These are phyloP conservation scores for Aspergillus quadrilineatus DNA, from an alignment of 2,329 filamentous ascomycete genomes.

Conservation along the genomic window DNA sequence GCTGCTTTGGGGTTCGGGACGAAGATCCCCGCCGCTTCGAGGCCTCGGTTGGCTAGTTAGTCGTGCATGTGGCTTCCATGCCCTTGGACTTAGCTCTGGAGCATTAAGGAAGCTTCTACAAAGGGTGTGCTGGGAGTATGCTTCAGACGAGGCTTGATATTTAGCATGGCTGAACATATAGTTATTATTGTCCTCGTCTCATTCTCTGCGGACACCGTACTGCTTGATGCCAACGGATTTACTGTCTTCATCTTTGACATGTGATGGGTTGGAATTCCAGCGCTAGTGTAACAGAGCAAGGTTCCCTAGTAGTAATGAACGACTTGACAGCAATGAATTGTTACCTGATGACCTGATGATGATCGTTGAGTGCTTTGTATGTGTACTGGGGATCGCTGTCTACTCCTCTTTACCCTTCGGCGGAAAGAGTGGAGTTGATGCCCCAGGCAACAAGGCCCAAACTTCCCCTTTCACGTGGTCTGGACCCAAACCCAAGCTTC, in stretches of 20 bases:
- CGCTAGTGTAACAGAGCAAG: neutral
- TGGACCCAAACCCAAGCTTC: constrained; percentile 1
- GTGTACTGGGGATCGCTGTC: neutral
- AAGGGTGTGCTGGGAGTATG: no score
- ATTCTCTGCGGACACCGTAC: neutral
- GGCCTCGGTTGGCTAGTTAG: neutral
- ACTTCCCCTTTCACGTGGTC: constrained; percentile 19
- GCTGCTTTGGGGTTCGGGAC: neutral
- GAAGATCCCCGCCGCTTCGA: neutral
- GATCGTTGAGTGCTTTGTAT: neutral
- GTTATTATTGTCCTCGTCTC: no score
- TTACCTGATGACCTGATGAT: neutral
- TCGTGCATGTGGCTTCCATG: neutral
- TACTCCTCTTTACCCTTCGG: neutral
- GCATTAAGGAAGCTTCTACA: neutral
- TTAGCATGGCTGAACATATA: no score
- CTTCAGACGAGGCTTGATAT: no score
- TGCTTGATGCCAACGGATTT: neutral
- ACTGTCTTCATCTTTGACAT: neutral
- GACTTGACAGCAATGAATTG: no score
- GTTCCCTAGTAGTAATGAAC: neutral
- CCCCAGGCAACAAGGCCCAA: constrained; percentile 7
- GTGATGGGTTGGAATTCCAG: neutral
- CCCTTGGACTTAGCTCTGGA: neutral
- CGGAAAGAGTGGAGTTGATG: neutral